Evolutionary conservation across 176 grass and related monocot genomes (phyloP).

Genomic region (Raddia guianensis): DNA sequence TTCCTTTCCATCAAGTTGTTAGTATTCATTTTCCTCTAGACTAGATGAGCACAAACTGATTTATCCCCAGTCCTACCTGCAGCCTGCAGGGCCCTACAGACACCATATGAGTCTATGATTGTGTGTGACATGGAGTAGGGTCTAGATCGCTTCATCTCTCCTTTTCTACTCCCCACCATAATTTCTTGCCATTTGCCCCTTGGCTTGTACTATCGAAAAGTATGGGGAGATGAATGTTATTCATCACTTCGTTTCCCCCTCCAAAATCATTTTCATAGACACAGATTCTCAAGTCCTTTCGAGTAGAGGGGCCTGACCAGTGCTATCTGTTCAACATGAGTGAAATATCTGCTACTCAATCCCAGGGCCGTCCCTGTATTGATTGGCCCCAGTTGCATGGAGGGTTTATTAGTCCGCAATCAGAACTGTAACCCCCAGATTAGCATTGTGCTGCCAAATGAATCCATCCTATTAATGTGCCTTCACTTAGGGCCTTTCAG

Average conservation of each 20-base stretch:
- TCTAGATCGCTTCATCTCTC: background rate
- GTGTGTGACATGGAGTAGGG: constrained; percentile 26
- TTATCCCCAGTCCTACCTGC: background rate
- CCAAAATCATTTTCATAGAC: background rate
- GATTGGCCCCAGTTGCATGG: background rate
- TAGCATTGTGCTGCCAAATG: background rate
- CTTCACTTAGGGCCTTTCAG: background rate
- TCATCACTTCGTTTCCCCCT: background rate
- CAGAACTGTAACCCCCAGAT: background rate
- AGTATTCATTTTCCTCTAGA: background rate
- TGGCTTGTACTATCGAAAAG: background rate
- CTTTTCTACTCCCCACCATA: background rate
- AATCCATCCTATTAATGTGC: background rate
- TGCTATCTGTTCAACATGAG: constrained; percentile 19
- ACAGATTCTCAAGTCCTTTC: constrained; percentile 13
- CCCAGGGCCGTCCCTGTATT: background rate
- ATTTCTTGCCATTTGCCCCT: constrained; percentile 12
- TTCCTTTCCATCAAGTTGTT: background rate
- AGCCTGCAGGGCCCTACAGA: constrained; percentile 14
- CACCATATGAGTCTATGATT: constrained; percentile 5
- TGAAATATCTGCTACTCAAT: constrained; percentile 13
- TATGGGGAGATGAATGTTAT: background rate
- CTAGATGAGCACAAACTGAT: constrained; percentile 20
- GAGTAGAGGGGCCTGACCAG: background rate
- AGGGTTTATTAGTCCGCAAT: background rate